These are phyloP conservation scores for Liriodendron chinense DNA, from an alignment of 164 flowering plant species.

Conservation along the genomic window DNA sequence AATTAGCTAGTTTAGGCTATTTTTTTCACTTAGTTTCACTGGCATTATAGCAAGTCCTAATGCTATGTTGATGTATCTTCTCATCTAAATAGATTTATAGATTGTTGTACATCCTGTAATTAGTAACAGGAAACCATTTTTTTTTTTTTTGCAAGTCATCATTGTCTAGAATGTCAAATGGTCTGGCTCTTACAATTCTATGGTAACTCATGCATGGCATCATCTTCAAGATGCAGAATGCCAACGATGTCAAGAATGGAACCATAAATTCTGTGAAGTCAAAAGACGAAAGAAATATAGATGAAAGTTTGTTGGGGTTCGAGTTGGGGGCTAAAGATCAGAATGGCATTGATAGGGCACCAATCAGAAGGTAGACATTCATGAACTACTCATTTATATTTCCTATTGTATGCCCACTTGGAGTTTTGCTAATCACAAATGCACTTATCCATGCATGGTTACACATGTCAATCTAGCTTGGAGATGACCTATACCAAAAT, in stretches of 20 bases:
- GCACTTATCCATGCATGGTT: not conserved
- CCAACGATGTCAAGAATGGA: slow-evolving; percentile 5
- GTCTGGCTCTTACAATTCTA: not conserved
- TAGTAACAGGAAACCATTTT: too few relatives aligned
- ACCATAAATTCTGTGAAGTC: slow-evolving; percentile 12
- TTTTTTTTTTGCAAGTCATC: too few relatives aligned
- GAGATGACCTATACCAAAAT: not conserved
- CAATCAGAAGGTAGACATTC: slow-evolving; percentile 11
- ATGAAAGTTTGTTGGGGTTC: slow-evolving; percentile 7
- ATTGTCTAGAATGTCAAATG: not conserved
- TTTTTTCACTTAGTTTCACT: too few relatives aligned
- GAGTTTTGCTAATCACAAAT: not conserved
- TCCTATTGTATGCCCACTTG: not conserved
- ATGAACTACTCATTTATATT: not conserved
- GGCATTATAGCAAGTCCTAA: too few relatives aligned
- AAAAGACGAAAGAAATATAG: slow-evolving; percentile 13
- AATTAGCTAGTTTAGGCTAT: too few relatives aligned
- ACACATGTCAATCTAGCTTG: not conserved
- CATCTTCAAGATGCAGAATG: slow-evolving; percentile 23
- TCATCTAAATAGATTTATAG: too few relatives aligned
- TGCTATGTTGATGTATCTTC: too few relatives aligned
- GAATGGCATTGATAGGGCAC: slow-evolving; percentile 12
- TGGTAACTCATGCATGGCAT: slow-evolving; percentile 1
- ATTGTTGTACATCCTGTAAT: too few relatives aligned
- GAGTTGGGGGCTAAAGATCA: slow-evolving; percentile 4